Conservation (phyloP, 2,329 filamentous ascomycete genomes). For the Claviceps digitariae region DNA sequence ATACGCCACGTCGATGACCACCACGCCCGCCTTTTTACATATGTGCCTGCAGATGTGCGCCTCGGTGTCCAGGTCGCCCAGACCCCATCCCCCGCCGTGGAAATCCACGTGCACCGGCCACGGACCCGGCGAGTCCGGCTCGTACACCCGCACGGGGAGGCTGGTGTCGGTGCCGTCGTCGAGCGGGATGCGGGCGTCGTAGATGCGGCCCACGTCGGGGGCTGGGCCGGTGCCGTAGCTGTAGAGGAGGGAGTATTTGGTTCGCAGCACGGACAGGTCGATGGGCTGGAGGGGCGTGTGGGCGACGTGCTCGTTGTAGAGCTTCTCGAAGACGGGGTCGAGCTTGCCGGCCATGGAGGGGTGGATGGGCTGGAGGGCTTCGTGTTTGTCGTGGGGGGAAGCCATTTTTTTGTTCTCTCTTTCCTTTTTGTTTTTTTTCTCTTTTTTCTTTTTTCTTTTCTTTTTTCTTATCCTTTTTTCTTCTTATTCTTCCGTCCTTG, state of each 20-base stretch:
- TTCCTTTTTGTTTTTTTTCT: background rate
- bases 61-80: conserved; percentile 36
- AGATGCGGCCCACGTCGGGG: conserved; percentile 25
- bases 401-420: background rate
- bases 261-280: conserved; percentile 23
- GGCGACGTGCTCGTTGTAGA: conserved; percentile 33
- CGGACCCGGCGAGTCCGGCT: conserved; percentile 24
- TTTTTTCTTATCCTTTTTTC: background rate
- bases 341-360: conserved; percentile 31
- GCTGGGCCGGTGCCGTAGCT: conserved; percentile 29
- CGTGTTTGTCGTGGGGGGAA: conserved; percentile 14
- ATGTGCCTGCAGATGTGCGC: conserved; percentile 34
- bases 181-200: conserved; percentile 22
- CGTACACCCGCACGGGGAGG: conserved; percentile 28
- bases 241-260: conserved; percentile 30
- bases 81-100: conserved; percentile 36
- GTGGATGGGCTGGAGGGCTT: conserved; percentile 34
- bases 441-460: background rate
- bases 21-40: conserved; percentile 27
- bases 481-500: background rate
- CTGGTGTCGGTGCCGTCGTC: conserved; percentile 13
- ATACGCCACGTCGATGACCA: conserved; percentile 38
- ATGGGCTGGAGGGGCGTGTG: conserved; percentile 25
- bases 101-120: conserved; percentile 36
- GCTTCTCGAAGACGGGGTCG: conserved; percentile 31